A percentile compares a stretch with the other conserved stretches of the same genome.
phyloP scores from a whole-genome alignment of 257 asterid genomes.

The Anisodus acutangulus region DNA sequence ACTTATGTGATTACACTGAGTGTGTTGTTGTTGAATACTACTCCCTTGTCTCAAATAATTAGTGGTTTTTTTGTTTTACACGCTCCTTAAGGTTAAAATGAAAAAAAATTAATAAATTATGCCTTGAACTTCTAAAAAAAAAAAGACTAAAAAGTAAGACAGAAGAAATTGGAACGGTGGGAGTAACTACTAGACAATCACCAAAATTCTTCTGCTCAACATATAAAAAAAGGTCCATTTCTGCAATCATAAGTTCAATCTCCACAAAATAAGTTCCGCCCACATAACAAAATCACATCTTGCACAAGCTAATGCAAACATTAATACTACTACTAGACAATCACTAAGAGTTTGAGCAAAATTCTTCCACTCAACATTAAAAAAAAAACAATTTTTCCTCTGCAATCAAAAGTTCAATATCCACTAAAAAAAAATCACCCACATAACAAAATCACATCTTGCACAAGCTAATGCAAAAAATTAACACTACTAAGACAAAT shows the following conservation, averaged over 20 bases:
- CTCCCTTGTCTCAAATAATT: too few species aligned
- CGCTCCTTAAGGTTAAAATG: too few species aligned
- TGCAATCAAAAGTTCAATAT: conserved; percentile 37
- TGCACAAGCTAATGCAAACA: conserved; percentile 11
- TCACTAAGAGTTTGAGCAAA: neutral
- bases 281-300: conserved; percentile 26
- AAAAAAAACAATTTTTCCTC: conserved; percentile 30
- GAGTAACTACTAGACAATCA: neutral
- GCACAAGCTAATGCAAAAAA: neutral
- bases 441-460: conserved; percentile 20
- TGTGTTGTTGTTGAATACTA: too few species aligned
- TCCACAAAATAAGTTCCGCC: conserved; percentile 23
- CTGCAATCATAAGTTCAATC: conserved; percentile 43
- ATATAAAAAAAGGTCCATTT: conserved; percentile 30
- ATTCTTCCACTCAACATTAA: conserved; percentile 60
- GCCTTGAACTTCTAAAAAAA: too few species aligned
- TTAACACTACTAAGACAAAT: neutral
- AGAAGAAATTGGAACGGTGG: too few species aligned
- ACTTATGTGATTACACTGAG: too few species aligned
- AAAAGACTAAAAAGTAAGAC: too few species aligned
- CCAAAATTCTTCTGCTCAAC: neutral
- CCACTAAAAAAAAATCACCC: conserved; percentile 27
- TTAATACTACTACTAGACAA: neutral
- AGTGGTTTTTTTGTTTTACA: too few species aligned
- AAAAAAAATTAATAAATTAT: too few species aligned